Percentiles rank a stretch among this genome's conserved stretches.
phyloP scores from a whole-genome alignment of 2,329 filamentous ascomycete species.

The Aspergillus bombycis region DNA sequence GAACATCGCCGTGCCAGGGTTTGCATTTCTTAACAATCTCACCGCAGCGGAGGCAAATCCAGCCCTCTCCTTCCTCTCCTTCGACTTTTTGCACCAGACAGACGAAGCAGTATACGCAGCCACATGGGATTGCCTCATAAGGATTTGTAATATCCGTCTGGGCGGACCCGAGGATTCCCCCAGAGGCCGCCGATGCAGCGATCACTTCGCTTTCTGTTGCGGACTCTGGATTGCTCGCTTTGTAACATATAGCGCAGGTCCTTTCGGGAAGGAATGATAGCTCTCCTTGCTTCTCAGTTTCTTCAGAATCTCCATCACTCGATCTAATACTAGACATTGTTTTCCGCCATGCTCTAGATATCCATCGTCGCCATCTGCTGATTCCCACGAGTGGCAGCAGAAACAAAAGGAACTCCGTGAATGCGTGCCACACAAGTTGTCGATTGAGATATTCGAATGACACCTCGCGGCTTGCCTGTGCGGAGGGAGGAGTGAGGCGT shows the following conservation, averaged over 20 bases:
- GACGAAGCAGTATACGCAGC: conserved; percentile 93
- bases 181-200: conserved; percentile 65
- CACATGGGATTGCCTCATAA: conserved; percentile 87
- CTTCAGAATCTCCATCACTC: conserved; percentile 52
- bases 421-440: conserved; percentile 99
- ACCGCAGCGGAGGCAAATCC: conserved; percentile 87
- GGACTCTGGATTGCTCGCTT: conserved; percentile 78
- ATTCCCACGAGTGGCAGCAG: conserved; percentile 96
- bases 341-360: conserved; percentile 83
- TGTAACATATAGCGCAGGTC: conserved; percentile 96
- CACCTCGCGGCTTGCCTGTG: conserved; percentile 85
- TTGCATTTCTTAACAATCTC: conserved; percentile 80
- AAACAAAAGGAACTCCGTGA: conserved; percentile 97
- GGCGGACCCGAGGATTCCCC: conserved; percentile 82
- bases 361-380: conserved; percentile 86
- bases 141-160: conserved; percentile 95
- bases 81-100: conserved; percentile 90
- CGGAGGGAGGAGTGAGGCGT: conserved; percentile 80
- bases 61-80: conserved; percentile 90
- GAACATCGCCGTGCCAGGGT: conserved; percentile 88
- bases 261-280: conserved; percentile 84
- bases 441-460: conserved; percentile 97
- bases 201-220: conserved; percentile 76
- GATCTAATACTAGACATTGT: conserved; percentile 66
- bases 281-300: conserved; percentile 65